These are phyloP conservation scores for Amanita pallidorosea DNA, from an alignment of 768 basidiomycete genomes.

Conservation along the genomic window DNA sequence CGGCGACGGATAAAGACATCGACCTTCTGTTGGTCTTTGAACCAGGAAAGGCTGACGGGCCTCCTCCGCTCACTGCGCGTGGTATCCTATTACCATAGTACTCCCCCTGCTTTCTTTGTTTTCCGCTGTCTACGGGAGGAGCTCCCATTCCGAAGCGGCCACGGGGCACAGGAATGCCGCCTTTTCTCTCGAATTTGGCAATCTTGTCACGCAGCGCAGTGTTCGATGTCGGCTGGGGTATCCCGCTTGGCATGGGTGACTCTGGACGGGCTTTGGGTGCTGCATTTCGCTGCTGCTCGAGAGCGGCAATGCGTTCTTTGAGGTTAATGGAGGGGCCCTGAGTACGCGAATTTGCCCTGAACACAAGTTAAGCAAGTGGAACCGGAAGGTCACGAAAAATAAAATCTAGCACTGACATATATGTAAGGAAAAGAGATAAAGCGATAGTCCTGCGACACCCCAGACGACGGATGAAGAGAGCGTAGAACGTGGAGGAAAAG, in stretches of 20 bases:
- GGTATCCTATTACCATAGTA: slow-evolving; percentile 68
- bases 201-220: slow-evolving; percentile 52
- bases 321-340: slow-evolving; percentile 39
- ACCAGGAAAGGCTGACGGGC: slow-evolving; percentile 11
- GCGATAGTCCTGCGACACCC: neutral
- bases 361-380: too few species aligned
- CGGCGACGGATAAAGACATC: neutral
- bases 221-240: slow-evolving; percentile 17
- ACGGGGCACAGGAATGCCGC: slow-evolving; percentile 65
- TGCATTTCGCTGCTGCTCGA: slow-evolving; percentile 58
- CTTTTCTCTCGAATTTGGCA: slow-evolving; percentile 71
- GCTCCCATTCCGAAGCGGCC: slow-evolving; percentile 63
- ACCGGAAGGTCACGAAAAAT: too few species aligned
- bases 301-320: slow-evolving; percentile 75
- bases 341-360: slow-evolving; percentile 19
- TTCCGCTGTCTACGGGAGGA: slow-evolving; percentile 41
- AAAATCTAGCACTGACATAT: too few species aligned
- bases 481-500: neutral
- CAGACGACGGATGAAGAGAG: neutral
- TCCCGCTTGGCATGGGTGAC: slow-evolving; percentile 15
- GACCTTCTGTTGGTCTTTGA: neutral
- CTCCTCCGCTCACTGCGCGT: slow-evolving; percentile 17
- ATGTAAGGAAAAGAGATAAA: too few species aligned
- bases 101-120: slow-evolving; percentile 46
- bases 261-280: slow-evolving; percentile 10